A percentile compares a stretch with the other conserved stretches of the same genome.
Conservation (phyloP, 192 early-diverging fungal species). For the Phycomyces nitens region DNA sequence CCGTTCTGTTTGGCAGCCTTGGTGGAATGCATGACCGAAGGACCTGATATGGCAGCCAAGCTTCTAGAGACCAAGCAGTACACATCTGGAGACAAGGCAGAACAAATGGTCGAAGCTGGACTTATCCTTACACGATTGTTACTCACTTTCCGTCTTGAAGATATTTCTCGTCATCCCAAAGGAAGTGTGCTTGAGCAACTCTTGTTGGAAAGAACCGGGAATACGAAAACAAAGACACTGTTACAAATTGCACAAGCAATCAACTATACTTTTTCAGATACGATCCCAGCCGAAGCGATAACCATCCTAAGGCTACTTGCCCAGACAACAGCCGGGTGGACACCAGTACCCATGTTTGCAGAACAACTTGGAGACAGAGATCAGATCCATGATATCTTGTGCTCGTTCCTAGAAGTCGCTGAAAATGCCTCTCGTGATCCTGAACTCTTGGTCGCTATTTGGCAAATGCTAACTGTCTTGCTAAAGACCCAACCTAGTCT, state of each 20-base stretch:
- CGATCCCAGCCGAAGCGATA: conserved; percentile 32
- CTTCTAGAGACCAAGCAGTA: conserved; percentile 27
- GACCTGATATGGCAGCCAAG: conserved; percentile 32
- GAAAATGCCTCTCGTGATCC: conserved; percentile 15
- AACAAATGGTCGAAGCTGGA: conserved; percentile 31
- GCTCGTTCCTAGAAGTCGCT: conserved; percentile 15
- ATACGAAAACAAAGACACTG: conserved; percentile 31
- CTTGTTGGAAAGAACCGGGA: conserved; percentile 40
- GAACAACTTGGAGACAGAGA: conserved; percentile 43
- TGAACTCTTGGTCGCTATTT: conserved; percentile 31
- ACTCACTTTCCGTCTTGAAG: conserved; percentile 25
- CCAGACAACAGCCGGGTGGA: conserved; percentile 29
- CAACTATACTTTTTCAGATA: conserved; percentile 29
- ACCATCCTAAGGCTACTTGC: conserved; percentile 39
- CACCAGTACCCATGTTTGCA: conserved; percentile 41
- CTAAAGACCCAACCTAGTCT: conserved; percentile 43
- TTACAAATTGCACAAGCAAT: conserved; percentile 35
- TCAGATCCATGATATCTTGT: conserved; percentile 36
- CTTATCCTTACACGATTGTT: conserved; percentile 39
- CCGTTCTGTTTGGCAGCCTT: conserved; percentile 42
- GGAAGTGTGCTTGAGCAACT: conserved; percentile 40
- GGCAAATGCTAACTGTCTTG: conserved; percentile 45
- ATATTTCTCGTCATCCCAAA: neutral
- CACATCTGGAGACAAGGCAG: conserved; percentile 12
- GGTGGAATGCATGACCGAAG: conserved; percentile 39